Base-by-base conservation (phyloP, 805 yeast genomes). In the Jamesozyma rosinii region DNA sequence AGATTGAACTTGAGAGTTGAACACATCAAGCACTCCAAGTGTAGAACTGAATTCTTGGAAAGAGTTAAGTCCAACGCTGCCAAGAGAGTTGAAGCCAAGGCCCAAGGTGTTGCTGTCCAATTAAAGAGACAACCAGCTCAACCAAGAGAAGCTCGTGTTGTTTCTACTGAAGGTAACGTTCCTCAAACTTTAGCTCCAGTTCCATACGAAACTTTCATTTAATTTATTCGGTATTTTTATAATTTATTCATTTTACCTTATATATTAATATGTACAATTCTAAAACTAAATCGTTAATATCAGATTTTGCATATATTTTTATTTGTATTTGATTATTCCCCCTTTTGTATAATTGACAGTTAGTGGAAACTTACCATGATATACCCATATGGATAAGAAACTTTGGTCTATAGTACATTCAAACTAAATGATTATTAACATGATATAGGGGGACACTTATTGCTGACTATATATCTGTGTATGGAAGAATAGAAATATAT, bases 151-250 rank as follows among this genome's bases (percentile, higher is more conserved):
- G 77, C 95, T 57, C 85, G 81, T 75, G 74, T 82, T 64, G 83
- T 92, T 65, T 68, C 89, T 51, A 81, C 95, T 64, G 77, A 74
- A 66, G 80, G 79, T 66, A 80, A 82, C 76, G 75, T 77, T 64
- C 96, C 97, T 66, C 95, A 89, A 73, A 89, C 96, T 65, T 81
- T 92, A 75, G 92, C 96, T 69, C 97, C 99, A 75, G 89, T 87
- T 77, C 83, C 98, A 70, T 92, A 92, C 84, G 99, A 92, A 81
- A 92, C 98, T 70, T 90, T 82, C 84, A 92, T 92, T 77, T 92
- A 88, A 83, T 46, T 65, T 51, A 50, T 49, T 45, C 50, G 50
- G 47, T 45, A 35, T 43, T 30, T 41, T 35, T 37, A 36, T 35
- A 32, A 31, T 24, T 37, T 30, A 30, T 31, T 41, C 40, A 31